These are phyloP conservation scores for Beauveria medogensis DNA, from an alignment of 2,329 filamentous ascomycete species.

Conservation along the genomic window DNA sequence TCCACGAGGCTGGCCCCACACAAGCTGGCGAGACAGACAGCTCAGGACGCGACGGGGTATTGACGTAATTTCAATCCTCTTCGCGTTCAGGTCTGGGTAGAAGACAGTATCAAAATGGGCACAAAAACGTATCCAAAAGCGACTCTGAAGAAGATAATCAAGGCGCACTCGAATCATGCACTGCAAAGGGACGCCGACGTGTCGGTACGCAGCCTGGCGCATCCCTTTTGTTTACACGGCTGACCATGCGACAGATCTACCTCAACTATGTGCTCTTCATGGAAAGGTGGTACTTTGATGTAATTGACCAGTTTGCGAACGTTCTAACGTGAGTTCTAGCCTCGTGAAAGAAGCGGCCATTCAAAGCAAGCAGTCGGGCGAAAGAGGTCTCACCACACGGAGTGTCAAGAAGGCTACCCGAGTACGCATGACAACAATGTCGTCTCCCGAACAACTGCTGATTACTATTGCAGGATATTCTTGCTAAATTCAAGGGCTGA, in stretches of 20 bases:
- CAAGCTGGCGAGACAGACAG: neutral
- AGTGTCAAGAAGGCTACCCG: slow-evolving; percentile 71
- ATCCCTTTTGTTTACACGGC: slow-evolving; percentile 15
- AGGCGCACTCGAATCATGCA: slow-evolving; percentile 74
- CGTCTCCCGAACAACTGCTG: neutral
- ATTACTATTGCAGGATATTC: slow-evolving; percentile 43
- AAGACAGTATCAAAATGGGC: slow-evolving; percentile 23
- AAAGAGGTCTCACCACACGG: slow-evolving; percentile 64
- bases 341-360: slow-evolving; percentile 75
- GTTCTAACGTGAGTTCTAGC: slow-evolving; percentile 31
- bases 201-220: slow-evolving; percentile 46
- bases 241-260: slow-evolving; percentile 56
- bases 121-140: slow-evolving; percentile 76
- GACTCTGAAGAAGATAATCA: slow-evolving; percentile 82
- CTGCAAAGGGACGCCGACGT: slow-evolving; percentile 82
- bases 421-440: slow-evolving; percentile 38
- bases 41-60: neutral
- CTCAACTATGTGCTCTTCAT: slow-evolving; percentile 80
- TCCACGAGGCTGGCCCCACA: slow-evolving; percentile 4
- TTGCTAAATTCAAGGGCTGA: slow-evolving; percentile 63
- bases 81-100: too few relatives aligned
- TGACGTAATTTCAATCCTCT: neutral
- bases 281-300: slow-evolving; percentile 40
- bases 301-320: neutral
- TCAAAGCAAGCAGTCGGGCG: slow-evolving; percentile 63